phyloP scores from a whole-genome alignment of 1,284 basidiomycete genomes.

The Meripilus lineatus region DNA sequence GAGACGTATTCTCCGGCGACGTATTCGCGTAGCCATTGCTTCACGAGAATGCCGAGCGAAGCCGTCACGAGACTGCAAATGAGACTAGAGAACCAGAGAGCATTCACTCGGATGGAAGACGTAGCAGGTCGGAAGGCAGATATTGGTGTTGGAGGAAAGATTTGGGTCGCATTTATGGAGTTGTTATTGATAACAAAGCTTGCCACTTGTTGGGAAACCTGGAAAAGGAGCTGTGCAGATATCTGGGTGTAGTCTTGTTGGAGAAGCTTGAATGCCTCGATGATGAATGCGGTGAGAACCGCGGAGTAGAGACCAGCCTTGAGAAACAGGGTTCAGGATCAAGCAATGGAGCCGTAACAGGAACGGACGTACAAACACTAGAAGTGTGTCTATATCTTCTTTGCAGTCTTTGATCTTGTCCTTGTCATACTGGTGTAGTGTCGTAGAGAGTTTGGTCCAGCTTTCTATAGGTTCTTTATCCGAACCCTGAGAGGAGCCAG shows the following conservation, averaged over 20 bases:
- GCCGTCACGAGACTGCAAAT: background rate
- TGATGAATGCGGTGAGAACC: slow-evolving; percentile 13
- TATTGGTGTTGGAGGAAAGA: too few species aligned
- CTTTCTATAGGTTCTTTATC: too few species aligned
- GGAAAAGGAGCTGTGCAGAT: background rate
- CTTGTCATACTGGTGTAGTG: background rate
- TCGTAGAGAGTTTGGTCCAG: background rate
- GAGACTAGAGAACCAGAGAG: background rate
- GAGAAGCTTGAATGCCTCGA: slow-evolving; percentile 10
- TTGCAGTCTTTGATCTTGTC: background rate
- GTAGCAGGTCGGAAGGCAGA: too few species aligned
- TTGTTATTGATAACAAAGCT: background rate
- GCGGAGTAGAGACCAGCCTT: slow-evolving; percentile 16
- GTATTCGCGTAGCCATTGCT: too few species aligned
- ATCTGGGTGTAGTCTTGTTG: background rate
- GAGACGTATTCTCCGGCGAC: background rate
- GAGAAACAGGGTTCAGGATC: background rate
- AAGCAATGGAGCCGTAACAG: background rate
- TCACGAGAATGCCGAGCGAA: too few species aligned
- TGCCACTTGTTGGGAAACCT: background rate
- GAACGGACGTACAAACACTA: background rate
- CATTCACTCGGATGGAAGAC: background rate
- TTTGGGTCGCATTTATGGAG: background rate
- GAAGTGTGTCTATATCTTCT: background rate
- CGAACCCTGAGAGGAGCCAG: too few species aligned